These are phyloP conservation scores for Hirschioporus abietinus DNA, from an alignment of 768 basidiomycete genomes.

Conservation along the genomic window DNA sequence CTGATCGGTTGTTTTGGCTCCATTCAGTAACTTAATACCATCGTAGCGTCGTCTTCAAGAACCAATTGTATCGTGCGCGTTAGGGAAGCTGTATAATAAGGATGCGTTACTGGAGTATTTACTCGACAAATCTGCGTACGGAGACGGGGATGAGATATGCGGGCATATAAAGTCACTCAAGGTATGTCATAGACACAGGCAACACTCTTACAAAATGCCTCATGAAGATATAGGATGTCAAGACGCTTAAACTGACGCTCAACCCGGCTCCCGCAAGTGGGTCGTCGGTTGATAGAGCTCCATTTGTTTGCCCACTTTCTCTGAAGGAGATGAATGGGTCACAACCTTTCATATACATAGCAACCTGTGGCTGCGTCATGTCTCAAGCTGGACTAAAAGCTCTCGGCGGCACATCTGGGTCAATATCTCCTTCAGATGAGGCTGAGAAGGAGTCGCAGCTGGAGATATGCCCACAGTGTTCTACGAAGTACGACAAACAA, in stretches of 20 bases:
- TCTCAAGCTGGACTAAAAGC: constrained; percentile 78
- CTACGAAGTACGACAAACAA: constrained; percentile 53
- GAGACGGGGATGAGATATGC: constrained; percentile 89
- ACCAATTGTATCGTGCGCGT: constrained; percentile 85
- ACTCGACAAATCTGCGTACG: constrained; percentile 75
- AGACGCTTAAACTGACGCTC: constrained; percentile 71
- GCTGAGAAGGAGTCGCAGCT: constrained; percentile 34
- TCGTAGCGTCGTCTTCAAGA: constrained; percentile 74
- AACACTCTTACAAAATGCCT: constrained; percentile 5
- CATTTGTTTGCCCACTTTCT: constrained; percentile 88
- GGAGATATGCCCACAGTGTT: constrained; percentile 75
- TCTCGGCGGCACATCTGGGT: constrained; percentile 37
- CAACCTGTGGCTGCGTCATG: constrained; percentile 87
- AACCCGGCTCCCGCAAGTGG: constrained; percentile 47
- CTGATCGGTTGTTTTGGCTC: not conserved
- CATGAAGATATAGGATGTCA: constrained; percentile 63
- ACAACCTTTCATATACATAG: constrained; percentile 84
- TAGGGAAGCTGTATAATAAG: constrained; percentile 96
- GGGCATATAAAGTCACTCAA: constrained; percentile 88
- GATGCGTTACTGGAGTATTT: constrained; percentile 90
- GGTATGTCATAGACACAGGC: constrained; percentile 39
- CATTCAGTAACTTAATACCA: constrained; percentile 1
- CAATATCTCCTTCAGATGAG: constrained; percentile 21
- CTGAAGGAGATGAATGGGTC: constrained; percentile 92
- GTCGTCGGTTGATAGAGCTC: constrained; percentile 41